Evolutionary conservation across 2,329 filamentous ascomycete genomes (phyloP).

Genomic region (Pseudogymnoascus sp.): DNA sequence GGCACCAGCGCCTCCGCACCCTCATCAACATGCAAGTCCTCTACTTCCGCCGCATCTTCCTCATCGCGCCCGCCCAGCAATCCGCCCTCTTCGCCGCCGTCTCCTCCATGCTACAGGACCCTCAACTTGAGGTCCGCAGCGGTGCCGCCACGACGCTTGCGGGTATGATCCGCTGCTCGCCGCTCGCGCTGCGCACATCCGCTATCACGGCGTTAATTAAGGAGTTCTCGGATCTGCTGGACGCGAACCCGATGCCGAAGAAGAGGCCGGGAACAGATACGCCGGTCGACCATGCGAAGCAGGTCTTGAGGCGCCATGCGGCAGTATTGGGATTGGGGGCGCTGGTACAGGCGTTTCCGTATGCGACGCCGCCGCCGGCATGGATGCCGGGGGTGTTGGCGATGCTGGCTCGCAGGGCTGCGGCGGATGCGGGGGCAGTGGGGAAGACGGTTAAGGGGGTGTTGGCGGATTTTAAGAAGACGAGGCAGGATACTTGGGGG

Average conservation of each 20-base stretch:
- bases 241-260: conserved; percentile 81
- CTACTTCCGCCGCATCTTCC: conserved; percentile 92
- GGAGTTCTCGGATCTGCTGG: conserved; percentile 71
- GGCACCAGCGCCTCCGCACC: conserved; percentile 91
- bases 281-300: conserved; percentile 60
- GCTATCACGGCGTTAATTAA: conserved; percentile 68
- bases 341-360: conserved; percentile 91
- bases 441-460: conserved; percentile 94
- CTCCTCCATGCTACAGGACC: conserved; percentile 87
- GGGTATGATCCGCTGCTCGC: conserved; percentile 96
- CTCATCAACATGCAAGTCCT: conserved; percentile 98
- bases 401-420: conserved; percentile 73
- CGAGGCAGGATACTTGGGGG: conserved; percentile 94
- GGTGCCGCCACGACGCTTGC: conserved; percentile 88
- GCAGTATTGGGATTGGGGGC: conserved; percentile 87
- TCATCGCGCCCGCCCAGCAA: conserved; percentile 67
- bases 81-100: conserved; percentile 81
- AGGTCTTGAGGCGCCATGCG: conserved; percentile 76
- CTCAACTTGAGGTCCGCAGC: conserved; percentile 87
- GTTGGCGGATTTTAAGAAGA: conserved; percentile 98
- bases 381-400: conserved; percentile 95
- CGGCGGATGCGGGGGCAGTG: conserved; percentile 82
- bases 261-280: conserved; percentile 59
- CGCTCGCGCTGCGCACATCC: conserved; percentile 65
- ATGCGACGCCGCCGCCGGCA: conserved; percentile 78